Percentiles rank a stretch among this genome's conserved stretches.
Evolutionary conservation across 2,329 filamentous ascomycete species (phyloP).

Genomic region (Colletotrichum tanaceti): DNA sequence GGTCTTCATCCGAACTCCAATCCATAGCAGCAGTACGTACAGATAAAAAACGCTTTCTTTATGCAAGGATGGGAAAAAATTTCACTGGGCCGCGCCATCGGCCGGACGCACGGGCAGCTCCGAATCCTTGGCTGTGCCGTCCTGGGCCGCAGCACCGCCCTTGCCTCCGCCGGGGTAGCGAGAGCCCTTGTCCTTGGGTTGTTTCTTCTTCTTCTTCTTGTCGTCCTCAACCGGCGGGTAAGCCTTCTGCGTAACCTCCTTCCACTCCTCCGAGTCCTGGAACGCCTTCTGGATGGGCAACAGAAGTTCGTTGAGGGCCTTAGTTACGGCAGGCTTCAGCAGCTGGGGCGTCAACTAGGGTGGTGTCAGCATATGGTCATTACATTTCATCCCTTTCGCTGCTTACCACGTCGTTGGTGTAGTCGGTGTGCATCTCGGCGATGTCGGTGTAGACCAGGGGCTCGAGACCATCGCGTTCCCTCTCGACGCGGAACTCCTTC

Average conservation of each 20-base stretch:
- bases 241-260: conserved; percentile 77
- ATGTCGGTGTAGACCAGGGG: conserved; percentile 84
- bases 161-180: conserved; percentile 64
- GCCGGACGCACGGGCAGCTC: conserved; percentile 36
- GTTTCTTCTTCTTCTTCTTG: conserved; percentile 79
- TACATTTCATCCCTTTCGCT: neutral
- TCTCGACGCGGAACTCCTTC: conserved; percentile 75
- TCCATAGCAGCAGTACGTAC: conserved; percentile 35
- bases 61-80: conserved; percentile 17
- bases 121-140: conserved; percentile 37
- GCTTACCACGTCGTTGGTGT: conserved; percentile 72
- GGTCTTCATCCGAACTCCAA: conserved; percentile 40
- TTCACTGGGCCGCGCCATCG: conserved; percentile 27
- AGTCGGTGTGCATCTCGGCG: conserved; percentile 81
- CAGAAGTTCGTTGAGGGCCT: conserved; percentile 78
- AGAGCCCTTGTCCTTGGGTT: conserved; percentile 80
- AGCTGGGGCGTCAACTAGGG: conserved; percentile 80
- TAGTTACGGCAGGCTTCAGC: conserved; percentile 85
- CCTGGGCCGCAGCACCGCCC: conserved; percentile 26
- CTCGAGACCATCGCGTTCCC: conserved; percentile 73
- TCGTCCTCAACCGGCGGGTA: conserved; percentile 75
- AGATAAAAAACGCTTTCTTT: conserved; percentile 28
- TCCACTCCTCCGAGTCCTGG: conserved; percentile 79
- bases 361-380: conserved; percentile 37
- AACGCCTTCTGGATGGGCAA: conserved; percentile 82